A percentile compares a stretch with the other conserved stretches of the same genome.
Conservation (phyloP, 768 basidiomycete genomes). For the Clitopilus passeckerianus region DNA sequence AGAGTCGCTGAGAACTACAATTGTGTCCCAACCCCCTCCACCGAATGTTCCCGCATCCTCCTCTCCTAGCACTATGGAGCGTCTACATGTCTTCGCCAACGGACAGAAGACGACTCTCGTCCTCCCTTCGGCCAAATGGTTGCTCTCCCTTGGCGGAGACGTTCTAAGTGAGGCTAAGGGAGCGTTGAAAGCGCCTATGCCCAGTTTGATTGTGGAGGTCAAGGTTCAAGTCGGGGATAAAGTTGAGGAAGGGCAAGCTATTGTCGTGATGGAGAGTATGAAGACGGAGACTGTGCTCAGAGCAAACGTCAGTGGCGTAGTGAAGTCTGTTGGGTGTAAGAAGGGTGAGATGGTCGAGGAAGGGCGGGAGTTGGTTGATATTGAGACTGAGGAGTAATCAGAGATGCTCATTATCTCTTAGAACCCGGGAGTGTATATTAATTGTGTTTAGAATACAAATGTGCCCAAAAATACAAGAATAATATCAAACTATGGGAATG, state of each 20-base stretch:
- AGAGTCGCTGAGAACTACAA: constrained; percentile 50
- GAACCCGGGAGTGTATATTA: constrained; percentile 1
- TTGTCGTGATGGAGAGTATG: constrained; percentile 92
- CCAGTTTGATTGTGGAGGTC: constrained; percentile 90
- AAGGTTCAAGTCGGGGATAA: constrained; percentile 70
- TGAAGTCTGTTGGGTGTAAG: constrained; percentile 67
- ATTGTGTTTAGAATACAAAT: constrained; percentile 3
- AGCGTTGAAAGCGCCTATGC: constrained; percentile 81
- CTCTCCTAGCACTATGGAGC: constrained; percentile 57
- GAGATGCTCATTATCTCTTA: not conserved
- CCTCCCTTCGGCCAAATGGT: constrained; percentile 68
- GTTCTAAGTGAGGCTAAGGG: constrained; percentile 52
- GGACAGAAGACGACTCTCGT: constrained; percentile 63
- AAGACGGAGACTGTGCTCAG: constrained; percentile 93
- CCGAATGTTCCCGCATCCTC: constrained; percentile 48
- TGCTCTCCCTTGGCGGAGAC: constrained; percentile 61
- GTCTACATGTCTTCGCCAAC: constrained; percentile 68
- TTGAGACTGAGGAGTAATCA: constrained; percentile 34
- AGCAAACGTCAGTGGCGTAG: constrained; percentile 61
- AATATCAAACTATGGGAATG: not conserved
- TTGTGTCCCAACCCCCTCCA: constrained; percentile 67
- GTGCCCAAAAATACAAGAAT: not conserved
- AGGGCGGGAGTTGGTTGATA: constrained; percentile 71
- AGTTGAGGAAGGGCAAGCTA: constrained; percentile 76
- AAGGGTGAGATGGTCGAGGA: constrained; percentile 94